phyloP scores from a whole-genome alignment of 495 filamentous ascomycete genomes.

The Aspergillus asperescens region DNA sequence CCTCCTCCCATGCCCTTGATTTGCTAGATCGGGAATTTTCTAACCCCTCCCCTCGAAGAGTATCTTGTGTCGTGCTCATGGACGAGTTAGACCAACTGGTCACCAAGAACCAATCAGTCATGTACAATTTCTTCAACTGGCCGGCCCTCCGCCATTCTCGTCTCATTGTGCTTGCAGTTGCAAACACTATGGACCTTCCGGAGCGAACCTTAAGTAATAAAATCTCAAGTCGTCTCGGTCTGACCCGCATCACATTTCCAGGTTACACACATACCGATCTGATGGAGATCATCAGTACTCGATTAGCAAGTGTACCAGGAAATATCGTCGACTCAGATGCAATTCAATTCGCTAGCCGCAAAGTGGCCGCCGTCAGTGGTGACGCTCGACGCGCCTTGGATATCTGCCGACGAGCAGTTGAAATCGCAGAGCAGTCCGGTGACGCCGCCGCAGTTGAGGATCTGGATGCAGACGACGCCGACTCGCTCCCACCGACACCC shows the following conservation, averaged over 20 bases:
- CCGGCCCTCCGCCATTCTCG: slow-evolving; percentile 85
- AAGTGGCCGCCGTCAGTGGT: slow-evolving; percentile 93
- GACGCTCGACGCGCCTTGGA: slow-evolving; percentile 91
- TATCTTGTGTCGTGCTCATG: slow-evolving; percentile 97
- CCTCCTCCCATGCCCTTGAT: slow-evolving; percentile 83
- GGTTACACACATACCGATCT: slow-evolving; percentile 96
- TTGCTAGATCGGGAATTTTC: slow-evolving; percentile 89
- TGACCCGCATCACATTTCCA: slow-evolving; percentile 91
- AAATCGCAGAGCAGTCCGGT: slow-evolving; percentile 79
- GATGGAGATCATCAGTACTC: slow-evolving; percentile 93
- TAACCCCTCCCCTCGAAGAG: slow-evolving; percentile 78
- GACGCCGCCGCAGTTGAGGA: slow-evolving; percentile 27
- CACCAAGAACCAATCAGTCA: slow-evolving; percentile 94
- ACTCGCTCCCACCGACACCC: slow-evolving; percentile 41
- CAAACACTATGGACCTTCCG: slow-evolving; percentile 98
- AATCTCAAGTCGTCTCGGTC: slow-evolving; percentile 84
- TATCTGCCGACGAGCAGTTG: slow-evolving; percentile 92
- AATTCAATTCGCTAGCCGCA: slow-evolving; percentile 90
- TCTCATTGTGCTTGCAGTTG: slow-evolving; percentile 92
- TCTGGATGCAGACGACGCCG: slow-evolving; percentile 26
- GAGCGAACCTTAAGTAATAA: slow-evolving; percentile 97
- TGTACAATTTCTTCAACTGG: slow-evolving; percentile 99
- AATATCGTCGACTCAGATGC: slow-evolving; percentile 90
- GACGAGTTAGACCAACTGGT: slow-evolving; percentile 98
- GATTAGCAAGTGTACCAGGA: slow-evolving; percentile 79